phyloP scores from a whole-genome alignment of 2,329 filamentous ascomycete species.

The Ophiostoma angusticollis region DNA sequence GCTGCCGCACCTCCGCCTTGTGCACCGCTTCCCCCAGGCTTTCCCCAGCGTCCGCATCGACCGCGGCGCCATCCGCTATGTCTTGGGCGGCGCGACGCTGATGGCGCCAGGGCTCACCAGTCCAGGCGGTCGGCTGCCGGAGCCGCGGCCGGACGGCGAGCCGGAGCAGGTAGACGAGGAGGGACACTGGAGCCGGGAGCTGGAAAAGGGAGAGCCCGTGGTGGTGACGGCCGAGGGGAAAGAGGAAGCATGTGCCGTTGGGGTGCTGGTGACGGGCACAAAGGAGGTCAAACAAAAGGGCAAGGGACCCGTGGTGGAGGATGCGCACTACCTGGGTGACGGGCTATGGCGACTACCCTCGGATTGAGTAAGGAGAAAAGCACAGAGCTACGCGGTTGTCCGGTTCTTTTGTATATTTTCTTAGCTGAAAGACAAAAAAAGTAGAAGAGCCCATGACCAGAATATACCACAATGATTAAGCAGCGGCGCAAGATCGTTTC shows the following conservation, averaged over 20 bases:
- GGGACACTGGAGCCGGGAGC: slow-evolving; percentile 49
- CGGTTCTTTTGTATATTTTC: not conserved
- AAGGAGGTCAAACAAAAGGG: slow-evolving; percentile 87
- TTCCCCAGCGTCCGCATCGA: slow-evolving; percentile 85
- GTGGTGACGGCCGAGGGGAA: slow-evolving; percentile 90
- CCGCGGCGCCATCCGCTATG: slow-evolving; percentile 90
- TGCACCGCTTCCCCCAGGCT: slow-evolving; percentile 77
- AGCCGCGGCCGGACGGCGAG: slow-evolving; percentile 26
- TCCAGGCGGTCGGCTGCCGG: slow-evolving; percentile 65
- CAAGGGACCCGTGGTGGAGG: slow-evolving; percentile 88
- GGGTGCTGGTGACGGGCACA: slow-evolving; percentile 70
- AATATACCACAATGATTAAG: not conserved
- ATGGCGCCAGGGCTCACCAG: slow-evolving; percentile 93
- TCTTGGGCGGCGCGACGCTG: slow-evolving; percentile 80
- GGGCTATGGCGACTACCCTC: slow-evolving; percentile 67
- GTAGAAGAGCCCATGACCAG: no score
- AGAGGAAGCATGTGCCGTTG: slow-evolving; percentile 78
- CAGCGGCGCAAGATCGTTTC: no score
- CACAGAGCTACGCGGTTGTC: no score
- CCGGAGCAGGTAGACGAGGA: slow-evolving; percentile 29
- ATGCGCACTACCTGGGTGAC: slow-evolving; percentile 87
- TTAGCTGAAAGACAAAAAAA: not conserved
- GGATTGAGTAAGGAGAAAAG: slow-evolving; percentile 23
- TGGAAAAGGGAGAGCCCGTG: slow-evolving; percentile 72
- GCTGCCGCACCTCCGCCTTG: slow-evolving; percentile 75